Conservation (phyloP, 2,329 filamentous ascomycete species). For the Neofusicoccum laricinum region DNA sequence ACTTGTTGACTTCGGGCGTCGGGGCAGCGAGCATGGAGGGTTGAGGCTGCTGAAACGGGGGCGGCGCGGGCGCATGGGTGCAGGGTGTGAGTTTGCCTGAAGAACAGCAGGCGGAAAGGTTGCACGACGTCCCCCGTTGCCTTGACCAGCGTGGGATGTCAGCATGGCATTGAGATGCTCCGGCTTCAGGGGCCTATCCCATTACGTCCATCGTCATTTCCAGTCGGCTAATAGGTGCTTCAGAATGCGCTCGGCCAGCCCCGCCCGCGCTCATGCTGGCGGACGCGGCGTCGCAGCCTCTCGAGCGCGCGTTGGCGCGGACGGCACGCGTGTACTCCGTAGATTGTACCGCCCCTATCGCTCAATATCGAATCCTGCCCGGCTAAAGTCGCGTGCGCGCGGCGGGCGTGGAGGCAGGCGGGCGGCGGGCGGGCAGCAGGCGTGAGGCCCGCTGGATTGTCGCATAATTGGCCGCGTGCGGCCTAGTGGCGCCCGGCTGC, state of each 20-base stretch:
- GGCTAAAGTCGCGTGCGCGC: slow-evolving; percentile 1
- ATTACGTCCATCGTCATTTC: slow-evolving; percentile 16
- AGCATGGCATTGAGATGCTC: slow-evolving; percentile 14
- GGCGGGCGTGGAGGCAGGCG: not conserved
- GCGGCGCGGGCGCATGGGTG: not conserved
- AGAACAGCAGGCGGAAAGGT: slow-evolving; percentile 5
- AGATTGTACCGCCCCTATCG: slow-evolving; percentile 3
- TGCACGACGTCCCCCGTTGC: not conserved
- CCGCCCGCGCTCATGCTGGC: not conserved
- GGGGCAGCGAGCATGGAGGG: not conserved
- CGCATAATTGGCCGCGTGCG: not conserved
- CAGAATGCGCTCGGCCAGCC: not conserved
- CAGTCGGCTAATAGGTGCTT: slow-evolving; percentile 13
- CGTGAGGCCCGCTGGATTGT: not conserved
- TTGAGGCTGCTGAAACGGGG: not conserved
- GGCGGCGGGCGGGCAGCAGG: not conserved
- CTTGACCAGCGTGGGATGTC: slow-evolving; percentile 2
- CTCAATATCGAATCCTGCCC: not conserved
- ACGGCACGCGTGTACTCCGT: no score
- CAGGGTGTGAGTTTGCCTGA: not conserved
- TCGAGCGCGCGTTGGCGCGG: not conserved
- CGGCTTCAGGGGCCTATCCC: slow-evolving; percentile 12
- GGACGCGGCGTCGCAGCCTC: not conserved
- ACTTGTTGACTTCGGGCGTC: not conserved
- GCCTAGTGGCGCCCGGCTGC: not conserved